Base-by-base conservation (phyloP, 139 green algal species). In the Chlorella sp. region DNA sequence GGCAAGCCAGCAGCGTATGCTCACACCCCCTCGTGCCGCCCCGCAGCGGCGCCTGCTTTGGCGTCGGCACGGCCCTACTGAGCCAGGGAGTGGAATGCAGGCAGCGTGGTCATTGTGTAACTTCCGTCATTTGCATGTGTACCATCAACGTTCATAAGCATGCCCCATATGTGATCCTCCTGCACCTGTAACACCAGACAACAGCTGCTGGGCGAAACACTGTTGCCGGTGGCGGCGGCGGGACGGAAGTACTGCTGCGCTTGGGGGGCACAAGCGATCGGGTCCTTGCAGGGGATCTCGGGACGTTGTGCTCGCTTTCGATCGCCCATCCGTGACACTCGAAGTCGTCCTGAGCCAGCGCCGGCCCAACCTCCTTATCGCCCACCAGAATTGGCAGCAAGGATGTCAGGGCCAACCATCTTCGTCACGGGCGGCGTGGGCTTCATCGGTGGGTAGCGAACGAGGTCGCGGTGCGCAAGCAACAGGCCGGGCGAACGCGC, bases 361-460 rank as follows among this genome's bases (percentile, higher is more conserved):
- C n/a, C n/a, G 48, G 48, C 48, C 48, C 48, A 57, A 57, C 48
- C 9, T 57, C 48, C 48, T 9, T 57, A 9, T 9, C 48, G 48
- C 48, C 48, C 48, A 57, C 48, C 48, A 5, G 48, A 57, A 57
- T 48, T 9, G 79, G 48, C 42, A 85, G 22, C 42, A 85, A 36
- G 42, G 42, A 80, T 86, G 87, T 30, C 21, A 69, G 81, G 86
- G 28, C 81, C 64, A 73, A 96, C 96, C 89, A 94, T 98, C 30
- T 96, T 98, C 42, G 96, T 98, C 4, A 98, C 96, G 3, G 96
- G 96, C 7, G 96, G 96, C 19, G 78, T 97, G 3, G 96, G 96
- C 82, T 98, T 96, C 89, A 98, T 98, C 37, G 96, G 96, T 96
- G 42, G 66, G 92, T 66, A 32, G 69, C 32, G 60, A 11, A 30